Evolutionary conservation across 306 rosid genomes (phyloP), one percentile per base, ranked within the genome.

Genomic region (Cajanus cajan): DNA sequence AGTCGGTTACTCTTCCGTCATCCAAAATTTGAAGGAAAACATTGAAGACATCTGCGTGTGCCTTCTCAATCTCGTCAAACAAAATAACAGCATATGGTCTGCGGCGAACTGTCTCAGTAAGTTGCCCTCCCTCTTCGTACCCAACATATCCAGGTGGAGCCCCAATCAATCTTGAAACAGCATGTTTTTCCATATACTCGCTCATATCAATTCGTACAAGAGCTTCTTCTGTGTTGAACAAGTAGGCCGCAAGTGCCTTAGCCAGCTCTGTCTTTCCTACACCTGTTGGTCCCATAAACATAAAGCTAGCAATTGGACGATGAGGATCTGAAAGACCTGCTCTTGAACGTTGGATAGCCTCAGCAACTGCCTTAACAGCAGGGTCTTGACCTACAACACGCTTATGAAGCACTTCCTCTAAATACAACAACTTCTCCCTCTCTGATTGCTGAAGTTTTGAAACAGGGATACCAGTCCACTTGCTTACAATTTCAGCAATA

Each of bases 91-190:
- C 86, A 63, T 95, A 95, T 0, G 98, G 98, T 82, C 98, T 88
- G 85, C 98, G 89, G 16, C 99, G 97, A 74, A 95, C 92, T 41
- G 68, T 87, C 86, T 93, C 98, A 0, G 97, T 93, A 79, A 95
- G 85, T 71, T 95, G 98, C 64, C 99, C 99, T 24, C 99, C 98
- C 83, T 95, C 99, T 82, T 95, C 99, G 39, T 95, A 95, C 57
- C 99, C 99, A 45, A 95, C 99, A 80, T 95, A 95, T 70, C 99
- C 99, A 13, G 99, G 99, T 31, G 98, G 99, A 73, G 98, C 99
- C 5, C 99, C 99, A 55, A 95, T 95, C 86, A 95, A 80, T 84
- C 99, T 91, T 9, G 98, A 95, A 47, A 92, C 97, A 7, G 99
- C 96, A 82, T 95, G 99, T 77, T 95, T 93, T 80, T 95, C 99